Evolutionary conservation across 305 asterid species (phyloP), one percentile per base, ranked within the genome.

Genomic region (Euphrasia arctica): DNA sequence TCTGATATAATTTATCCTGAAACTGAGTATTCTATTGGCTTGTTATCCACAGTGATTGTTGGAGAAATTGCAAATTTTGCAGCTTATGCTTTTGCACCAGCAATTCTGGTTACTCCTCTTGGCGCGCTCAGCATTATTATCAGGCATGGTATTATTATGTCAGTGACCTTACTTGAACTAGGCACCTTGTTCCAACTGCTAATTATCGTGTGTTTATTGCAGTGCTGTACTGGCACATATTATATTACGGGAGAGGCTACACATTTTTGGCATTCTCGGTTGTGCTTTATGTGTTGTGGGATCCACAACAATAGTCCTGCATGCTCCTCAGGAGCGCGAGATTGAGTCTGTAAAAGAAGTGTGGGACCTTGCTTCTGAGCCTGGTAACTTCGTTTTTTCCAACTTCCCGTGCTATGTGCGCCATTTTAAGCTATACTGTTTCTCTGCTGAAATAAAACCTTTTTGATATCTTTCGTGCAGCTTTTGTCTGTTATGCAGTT

Each of bases 61-160:
- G 99, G 99, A 75, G 99, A 93, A 78, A 77, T 93, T 76, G 99
- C 99, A 6, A 93, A 93, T 80, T 93, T 93, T 81, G 99, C 96
- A 54, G 99, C 99, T 60, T 90, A 93, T 83, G 99, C 99, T 70
- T 90, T 93, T 79, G 99, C 99, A 36, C 99, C 99, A 65, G 99
- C 99, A 71, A 88, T 93, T 75, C 74, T 93, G 75, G 99, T 93
- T 67, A 93, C 99, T 49, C 99, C 99, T 75, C 99, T 90, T 72
- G 99, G 99, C 50, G 99, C 99, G 11, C 95, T 94, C 70, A 94
- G 99, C 84, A 94, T 94, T 66, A 94, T 94, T 65, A 94, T 94
- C 85, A 93, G 99, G 99, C 82, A 89, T 60, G 86, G 57, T 57
- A 54, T 61, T 57, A 42, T 61, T 57, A 42, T 61, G 15, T 61